These are phyloP conservation scores for Trichoderma guizhouense DNA, from an alignment of 2,329 filamentous ascomycete species.

Conservation along the genomic window DNA sequence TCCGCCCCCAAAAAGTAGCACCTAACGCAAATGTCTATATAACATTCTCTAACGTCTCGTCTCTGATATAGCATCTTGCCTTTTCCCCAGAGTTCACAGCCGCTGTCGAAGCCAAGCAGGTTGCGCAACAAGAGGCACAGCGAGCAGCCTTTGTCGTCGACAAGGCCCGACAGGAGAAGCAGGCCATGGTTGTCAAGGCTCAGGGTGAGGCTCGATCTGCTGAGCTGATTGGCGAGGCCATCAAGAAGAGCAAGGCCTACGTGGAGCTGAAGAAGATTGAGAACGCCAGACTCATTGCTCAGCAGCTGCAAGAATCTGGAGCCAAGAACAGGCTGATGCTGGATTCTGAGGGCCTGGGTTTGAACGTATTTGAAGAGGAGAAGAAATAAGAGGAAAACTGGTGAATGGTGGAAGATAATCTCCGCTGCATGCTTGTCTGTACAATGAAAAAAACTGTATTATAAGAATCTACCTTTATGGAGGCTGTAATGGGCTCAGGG, in stretches of 20 bases:
- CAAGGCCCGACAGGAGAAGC: slow-evolving; percentile 98
- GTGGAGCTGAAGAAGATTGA: slow-evolving; percentile 97
- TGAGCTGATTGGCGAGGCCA: slow-evolving; percentile 95
- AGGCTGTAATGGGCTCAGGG: neutral
- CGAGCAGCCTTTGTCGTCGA: slow-evolving; percentile 96
- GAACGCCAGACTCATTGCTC: slow-evolving; percentile 87
- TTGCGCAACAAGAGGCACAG: slow-evolving; percentile 89
- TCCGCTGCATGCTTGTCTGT: slow-evolving; percentile 44
- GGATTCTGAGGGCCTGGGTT: slow-evolving; percentile 82
- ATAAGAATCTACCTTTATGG: slow-evolving; percentile 24
- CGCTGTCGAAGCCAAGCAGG: slow-evolving; percentile 70
- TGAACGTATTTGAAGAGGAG: slow-evolving; percentile 71
- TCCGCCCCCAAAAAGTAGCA: neutral
- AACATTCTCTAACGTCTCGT: neutral
- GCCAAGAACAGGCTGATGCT: slow-evolving; percentile 92
- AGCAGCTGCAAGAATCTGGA: slow-evolving; percentile 78
- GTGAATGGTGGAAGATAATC: slow-evolving; percentile 34
- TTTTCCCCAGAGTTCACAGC: slow-evolving; percentile 73
- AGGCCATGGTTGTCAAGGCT: slow-evolving; percentile 95
- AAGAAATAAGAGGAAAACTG: slow-evolving; percentile 39
- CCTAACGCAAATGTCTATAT: neutral
- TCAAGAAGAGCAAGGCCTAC: slow-evolving; percentile 99
- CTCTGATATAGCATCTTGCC: slow-evolving; percentile 56
- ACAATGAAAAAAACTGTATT: slow-evolving; percentile 30
- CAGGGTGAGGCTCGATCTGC: slow-evolving; percentile 98